These are phyloP conservation scores for Pichia rugopelliculosa DNA, from an alignment of 805 yeast species.

Conservation along the genomic window DNA sequence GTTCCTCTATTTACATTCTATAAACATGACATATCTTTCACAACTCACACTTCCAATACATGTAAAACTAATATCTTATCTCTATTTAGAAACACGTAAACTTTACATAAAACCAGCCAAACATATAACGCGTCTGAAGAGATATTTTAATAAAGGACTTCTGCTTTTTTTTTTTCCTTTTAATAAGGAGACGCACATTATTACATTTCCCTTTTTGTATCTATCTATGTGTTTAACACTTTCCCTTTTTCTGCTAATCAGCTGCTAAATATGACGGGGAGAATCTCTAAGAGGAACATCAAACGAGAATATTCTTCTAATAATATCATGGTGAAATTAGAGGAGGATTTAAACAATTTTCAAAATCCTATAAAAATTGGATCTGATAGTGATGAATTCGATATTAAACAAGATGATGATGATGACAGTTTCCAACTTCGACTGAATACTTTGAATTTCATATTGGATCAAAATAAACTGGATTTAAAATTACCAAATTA, in stretches of 20 bases:
- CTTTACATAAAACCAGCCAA: too few species aligned
- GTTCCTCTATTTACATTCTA: too few species aligned
- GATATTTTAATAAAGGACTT: too few species aligned
- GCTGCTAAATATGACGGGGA: neutral
- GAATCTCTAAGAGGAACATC: neutral
- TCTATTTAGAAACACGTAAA: too few species aligned
- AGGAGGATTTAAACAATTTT: neutral
- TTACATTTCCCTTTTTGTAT: neutral
- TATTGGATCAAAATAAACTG: slow-evolving; percentile 6
- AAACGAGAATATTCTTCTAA: neutral
- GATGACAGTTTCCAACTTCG: neutral
- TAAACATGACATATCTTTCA: too few species aligned
- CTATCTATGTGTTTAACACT: too few species aligned
- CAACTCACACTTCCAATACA: too few species aligned
- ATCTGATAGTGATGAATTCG: neutral
- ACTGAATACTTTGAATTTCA: neutral
- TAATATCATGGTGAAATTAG: neutral
- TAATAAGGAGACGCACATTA: neutral
- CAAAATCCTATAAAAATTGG: neutral
- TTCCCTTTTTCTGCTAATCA: neutral
- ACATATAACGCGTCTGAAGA: too few species aligned
- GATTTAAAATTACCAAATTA: slow-evolving; percentile 11
- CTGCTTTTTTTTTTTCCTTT: neutral
- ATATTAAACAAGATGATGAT: neutral
- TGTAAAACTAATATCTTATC: too few species aligned